These are phyloP conservation scores for Carpinus viminea DNA, from an alignment of 306 rosid genomes.

Conservation along the genomic window DNA sequence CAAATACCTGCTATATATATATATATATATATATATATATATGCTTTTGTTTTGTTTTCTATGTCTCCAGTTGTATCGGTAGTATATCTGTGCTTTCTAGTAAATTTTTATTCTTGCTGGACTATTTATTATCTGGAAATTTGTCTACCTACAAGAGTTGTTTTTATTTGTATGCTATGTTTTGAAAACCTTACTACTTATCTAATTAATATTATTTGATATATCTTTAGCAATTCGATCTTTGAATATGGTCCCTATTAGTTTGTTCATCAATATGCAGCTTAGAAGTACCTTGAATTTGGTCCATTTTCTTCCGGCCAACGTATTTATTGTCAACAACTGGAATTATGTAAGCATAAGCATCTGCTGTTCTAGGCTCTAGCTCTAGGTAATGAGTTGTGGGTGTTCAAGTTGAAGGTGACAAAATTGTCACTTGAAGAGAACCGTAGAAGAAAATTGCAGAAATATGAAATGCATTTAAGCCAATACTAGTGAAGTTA, in stretches of 20 bases:
- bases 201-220: no score
- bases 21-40: no score
- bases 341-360: constrained; percentile 3
- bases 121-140: no score
- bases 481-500: background rate
- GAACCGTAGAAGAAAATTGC: background rate
- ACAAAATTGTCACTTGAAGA: constrained; percentile 3
- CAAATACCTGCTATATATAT: no score
- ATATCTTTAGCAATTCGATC: no score
- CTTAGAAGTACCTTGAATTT: no score
- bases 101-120: no score
- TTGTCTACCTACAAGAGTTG: no score
- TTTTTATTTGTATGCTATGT: background rate
- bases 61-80: no score
- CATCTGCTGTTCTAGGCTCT: background rate
- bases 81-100: no score
- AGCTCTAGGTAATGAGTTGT: constrained; percentile 2
- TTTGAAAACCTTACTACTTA: background rate
- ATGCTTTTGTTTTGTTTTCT: background rate
- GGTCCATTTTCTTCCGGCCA: background rate
- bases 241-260: no score
- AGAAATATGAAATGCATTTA: constrained; percentile 6
- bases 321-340: background rate
- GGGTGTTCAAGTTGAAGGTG: constrained; percentile 10
- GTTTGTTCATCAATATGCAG: no score